Evolutionary conservation across 2,329 filamentous ascomycete genomes (phyloP).

Genomic region (Pseudodiploospora longispora): DNA sequence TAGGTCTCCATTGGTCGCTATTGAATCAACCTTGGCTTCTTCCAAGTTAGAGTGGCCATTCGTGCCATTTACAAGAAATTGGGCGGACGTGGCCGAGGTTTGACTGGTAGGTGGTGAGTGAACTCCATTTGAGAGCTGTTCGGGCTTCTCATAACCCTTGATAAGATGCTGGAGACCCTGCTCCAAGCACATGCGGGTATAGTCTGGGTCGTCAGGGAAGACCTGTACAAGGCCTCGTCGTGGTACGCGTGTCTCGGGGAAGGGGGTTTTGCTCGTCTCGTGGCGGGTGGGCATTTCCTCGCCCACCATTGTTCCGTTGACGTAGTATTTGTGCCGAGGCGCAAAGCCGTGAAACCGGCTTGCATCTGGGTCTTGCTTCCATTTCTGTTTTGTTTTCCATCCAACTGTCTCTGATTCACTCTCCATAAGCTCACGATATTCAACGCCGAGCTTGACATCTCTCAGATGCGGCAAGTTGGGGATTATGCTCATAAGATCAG

Average conservation of each 20-base stretch:
- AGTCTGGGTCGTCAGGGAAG: conserved; percentile 48
- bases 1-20: conserved; percentile 15
- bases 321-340: conserved; percentile 49
- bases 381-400: conserved; percentile 41
- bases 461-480: conserved; percentile 51
- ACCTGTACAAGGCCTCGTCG: conserved; percentile 47
- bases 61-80: conserved; percentile 23
- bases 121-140: conserved; percentile 35
- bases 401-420: conserved; percentile 35
- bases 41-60: conserved; percentile 13
- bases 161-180: conserved; percentile 50
- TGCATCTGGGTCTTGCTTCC: conserved; percentile 50
- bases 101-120: conserved; percentile 39
- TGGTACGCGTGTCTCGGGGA: conserved; percentile 46
- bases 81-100: conserved; percentile 17
- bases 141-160: conserved; percentile 34
- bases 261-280: conserved; percentile 44
- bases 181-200: conserved; percentile 44
- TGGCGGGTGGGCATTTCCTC: conserved; percentile 42
- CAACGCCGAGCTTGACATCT: conserved; percentile 45
- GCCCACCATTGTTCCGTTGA: conserved; percentile 45
- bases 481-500: conserved; percentile 53
- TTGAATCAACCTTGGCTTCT: conserved; percentile 10
- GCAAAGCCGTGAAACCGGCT: conserved; percentile 45
- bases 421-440: conserved; percentile 52